A percentile compares a stretch with the other conserved stretches of the same genome.
Conservation (phyloP, 2,329 filamentous ascomycete species). For the Zopfia rhizophila region DNA sequence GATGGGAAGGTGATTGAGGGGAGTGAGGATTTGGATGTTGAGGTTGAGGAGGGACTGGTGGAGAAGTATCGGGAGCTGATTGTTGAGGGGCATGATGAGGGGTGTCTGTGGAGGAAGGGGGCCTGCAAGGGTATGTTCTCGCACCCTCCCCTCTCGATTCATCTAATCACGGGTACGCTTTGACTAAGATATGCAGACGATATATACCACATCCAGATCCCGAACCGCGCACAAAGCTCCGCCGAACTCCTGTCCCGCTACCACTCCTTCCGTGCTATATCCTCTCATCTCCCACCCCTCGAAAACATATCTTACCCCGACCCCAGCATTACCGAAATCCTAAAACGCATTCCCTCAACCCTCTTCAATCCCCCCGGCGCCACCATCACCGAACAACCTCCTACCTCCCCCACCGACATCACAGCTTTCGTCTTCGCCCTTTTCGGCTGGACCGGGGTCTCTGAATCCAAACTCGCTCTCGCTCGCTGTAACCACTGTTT, state of each 20-base stretch:
- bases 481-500: slow-evolving; percentile 87
- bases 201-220: slow-evolving; percentile 68
- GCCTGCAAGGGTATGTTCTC: slow-evolving; percentile 80
- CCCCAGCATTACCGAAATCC: slow-evolving; percentile 35
- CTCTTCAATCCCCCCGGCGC: slow-evolving; percentile 35
- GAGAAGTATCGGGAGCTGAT: slow-evolving; percentile 80
- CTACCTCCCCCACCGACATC: slow-evolving; percentile 31
- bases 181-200: slow-evolving; percentile 57
- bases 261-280: slow-evolving; percentile 48
- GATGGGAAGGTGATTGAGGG: slow-evolving; percentile 61
- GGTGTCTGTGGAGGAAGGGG: slow-evolving; percentile 85
- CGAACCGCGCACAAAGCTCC: slow-evolving; percentile 48
- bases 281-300: slow-evolving; percentile 43
- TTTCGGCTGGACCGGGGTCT: slow-evolving; percentile 64
- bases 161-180: background rate
- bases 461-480: slow-evolving; percentile 73
- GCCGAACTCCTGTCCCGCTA: slow-evolving; percentile 54
- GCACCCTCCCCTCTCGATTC: background rate
- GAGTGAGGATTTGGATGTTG: slow-evolving; percentile 57
- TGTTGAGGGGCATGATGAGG: slow-evolving; percentile 77
- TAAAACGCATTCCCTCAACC: slow-evolving; percentile 33
- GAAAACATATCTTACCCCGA: slow-evolving; percentile 47
- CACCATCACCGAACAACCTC: slow-evolving; percentile 21
- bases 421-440: slow-evolving; percentile 50
- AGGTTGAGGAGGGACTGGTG: slow-evolving; percentile 72